phyloP scores from a whole-genome alignment of 2,329 filamentous ascomycete species.

The Cryphonectria japonica region DNA sequence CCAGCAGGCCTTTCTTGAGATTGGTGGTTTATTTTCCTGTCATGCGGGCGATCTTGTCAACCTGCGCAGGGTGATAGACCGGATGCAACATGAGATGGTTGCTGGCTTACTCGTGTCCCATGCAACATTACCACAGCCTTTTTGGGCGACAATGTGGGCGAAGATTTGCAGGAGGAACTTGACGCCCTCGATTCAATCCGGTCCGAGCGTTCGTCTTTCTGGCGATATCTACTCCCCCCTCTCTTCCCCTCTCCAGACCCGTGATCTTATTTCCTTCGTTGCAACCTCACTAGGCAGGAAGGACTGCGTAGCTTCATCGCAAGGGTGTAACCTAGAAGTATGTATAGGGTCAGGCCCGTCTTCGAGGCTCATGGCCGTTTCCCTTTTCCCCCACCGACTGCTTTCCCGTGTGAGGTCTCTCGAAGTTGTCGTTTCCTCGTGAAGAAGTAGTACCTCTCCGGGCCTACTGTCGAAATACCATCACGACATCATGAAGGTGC shows the following conservation, averaged over 20 bases:
- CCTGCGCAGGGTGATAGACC: slow-evolving; percentile 1
- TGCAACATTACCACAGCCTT: not conserved
- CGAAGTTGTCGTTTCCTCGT: not conserved
- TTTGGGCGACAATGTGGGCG: not conserved
- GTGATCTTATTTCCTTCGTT: not conserved
- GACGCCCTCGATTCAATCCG: not conserved
- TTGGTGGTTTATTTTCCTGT: not conserved
- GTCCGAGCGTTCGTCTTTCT: not conserved
- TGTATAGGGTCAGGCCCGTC: not conserved
- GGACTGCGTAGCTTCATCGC: not conserved
- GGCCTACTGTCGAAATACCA: not conserved
- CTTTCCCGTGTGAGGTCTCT: not conserved
- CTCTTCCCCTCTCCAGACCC: not conserved
- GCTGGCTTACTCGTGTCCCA: not conserved
- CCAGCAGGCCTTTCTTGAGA: not conserved
- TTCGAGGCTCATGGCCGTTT: not conserved
- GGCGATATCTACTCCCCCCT: not conserved
- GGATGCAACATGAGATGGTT: slow-evolving; percentile 9
- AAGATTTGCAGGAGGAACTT: not conserved
- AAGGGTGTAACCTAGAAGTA: not conserved
- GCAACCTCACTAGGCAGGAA: not conserved
- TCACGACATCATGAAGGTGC: slow-evolving; percentile 3
- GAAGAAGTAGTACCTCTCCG: not conserved
- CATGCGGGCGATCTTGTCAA: slow-evolving; percentile 9
- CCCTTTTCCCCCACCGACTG: not conserved